Evolutionary conservation across 2,329 filamentous ascomycete genomes (phyloP).

Genomic region (Arthrobotrys sphaeroides): DNA sequence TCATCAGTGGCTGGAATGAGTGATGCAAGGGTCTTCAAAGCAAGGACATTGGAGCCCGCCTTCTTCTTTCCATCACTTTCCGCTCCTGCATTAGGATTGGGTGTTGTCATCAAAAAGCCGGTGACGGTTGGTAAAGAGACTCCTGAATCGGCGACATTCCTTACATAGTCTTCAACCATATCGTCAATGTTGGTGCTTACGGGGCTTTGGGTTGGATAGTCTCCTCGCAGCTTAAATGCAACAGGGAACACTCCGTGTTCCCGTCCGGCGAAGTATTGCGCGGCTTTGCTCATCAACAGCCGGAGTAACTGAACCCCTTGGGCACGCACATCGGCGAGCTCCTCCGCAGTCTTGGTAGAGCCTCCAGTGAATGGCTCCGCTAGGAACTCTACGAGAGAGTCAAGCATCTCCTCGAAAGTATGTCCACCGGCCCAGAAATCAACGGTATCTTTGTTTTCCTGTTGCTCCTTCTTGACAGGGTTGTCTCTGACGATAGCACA

Average conservation of each 20-base stretch:
- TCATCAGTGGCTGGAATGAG: conserved; percentile 55
- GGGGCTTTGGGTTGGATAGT: conserved; percentile 57
- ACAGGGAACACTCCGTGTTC: conserved; percentile 56
- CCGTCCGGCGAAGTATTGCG: conserved; percentile 57
- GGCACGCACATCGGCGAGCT: conserved; percentile 56
- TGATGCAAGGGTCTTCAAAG: conserved; percentile 53
- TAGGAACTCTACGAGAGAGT: conserved; percentile 57
- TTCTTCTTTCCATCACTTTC: conserved; percentile 45
- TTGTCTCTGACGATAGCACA: conserved; percentile 58
- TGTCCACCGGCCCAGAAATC: conserved; percentile 58
- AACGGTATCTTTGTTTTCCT: conserved; percentile 56
- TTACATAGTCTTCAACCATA: conserved; percentile 57
- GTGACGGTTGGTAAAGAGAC: conserved; percentile 56
- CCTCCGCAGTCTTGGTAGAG: conserved; percentile 49
- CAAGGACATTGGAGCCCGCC: conserved; percentile 55
- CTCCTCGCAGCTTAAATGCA: conserved; percentile 56
- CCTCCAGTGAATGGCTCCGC: conserved; percentile 37
- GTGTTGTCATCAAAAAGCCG: conserved; percentile 32
- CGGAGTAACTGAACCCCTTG: conserved; percentile 63
- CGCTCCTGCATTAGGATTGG: conserved; percentile 34
- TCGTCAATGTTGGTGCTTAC: conserved; percentile 57
- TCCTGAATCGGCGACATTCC: conserved; percentile 54
- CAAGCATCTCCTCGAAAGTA: conserved; percentile 58
- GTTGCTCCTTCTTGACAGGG: conserved; percentile 55
- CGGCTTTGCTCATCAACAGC: conserved; percentile 64